Evolutionary conservation across 768 basidiomycete species (phyloP).

Genomic region (Suillus ampliporus): DNA sequence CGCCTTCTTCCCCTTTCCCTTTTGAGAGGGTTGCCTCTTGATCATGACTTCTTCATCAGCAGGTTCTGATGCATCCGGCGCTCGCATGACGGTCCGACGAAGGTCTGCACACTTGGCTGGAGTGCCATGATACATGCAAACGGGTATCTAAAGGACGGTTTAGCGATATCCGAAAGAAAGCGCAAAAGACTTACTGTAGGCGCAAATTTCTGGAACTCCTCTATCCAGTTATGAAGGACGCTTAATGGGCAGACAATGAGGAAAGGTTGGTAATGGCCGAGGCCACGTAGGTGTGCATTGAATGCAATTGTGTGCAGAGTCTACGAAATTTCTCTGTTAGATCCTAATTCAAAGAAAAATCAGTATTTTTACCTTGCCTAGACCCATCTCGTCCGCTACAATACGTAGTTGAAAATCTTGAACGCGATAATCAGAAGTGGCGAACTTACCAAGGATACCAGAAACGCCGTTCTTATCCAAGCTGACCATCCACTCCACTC

Average conservation of each 20-base stretch:
- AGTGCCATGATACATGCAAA: constrained; percentile 89
- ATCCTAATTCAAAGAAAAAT: neutral
- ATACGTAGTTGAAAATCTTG: neutral
- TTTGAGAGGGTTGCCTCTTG: constrained; percentile 26
- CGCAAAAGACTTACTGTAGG: constrained; percentile 58
- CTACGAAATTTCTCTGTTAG: constrained; percentile 44
- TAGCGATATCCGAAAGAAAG: constrained; percentile 7
- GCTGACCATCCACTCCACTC: constrained; percentile 94
- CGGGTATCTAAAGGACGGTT: constrained; percentile 64
- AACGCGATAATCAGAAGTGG: constrained; percentile 21
- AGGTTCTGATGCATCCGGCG: constrained; percentile 33
- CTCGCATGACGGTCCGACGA: constrained; percentile 64
- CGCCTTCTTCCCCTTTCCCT: constrained; percentile 22
- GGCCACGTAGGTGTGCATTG: constrained; percentile 84
- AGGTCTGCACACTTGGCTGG: constrained; percentile 82
- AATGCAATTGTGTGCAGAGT: constrained; percentile 96
- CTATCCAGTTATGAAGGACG: constrained; percentile 90
- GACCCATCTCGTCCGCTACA: constrained; percentile 92
- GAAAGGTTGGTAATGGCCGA: constrained; percentile 73
- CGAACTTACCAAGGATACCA: constrained; percentile 69
- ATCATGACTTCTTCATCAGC: constrained; percentile 30
- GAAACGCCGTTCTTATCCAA: constrained; percentile 85
- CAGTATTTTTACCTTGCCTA: constrained; percentile 68
- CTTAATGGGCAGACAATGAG: constrained; percentile 93
- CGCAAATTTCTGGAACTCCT: constrained; percentile 85